Evolutionary conservation across 257 asterid species (phyloP), one percentile per base, ranked within the genome.

Genomic region (Penstemon newberryi): DNA sequence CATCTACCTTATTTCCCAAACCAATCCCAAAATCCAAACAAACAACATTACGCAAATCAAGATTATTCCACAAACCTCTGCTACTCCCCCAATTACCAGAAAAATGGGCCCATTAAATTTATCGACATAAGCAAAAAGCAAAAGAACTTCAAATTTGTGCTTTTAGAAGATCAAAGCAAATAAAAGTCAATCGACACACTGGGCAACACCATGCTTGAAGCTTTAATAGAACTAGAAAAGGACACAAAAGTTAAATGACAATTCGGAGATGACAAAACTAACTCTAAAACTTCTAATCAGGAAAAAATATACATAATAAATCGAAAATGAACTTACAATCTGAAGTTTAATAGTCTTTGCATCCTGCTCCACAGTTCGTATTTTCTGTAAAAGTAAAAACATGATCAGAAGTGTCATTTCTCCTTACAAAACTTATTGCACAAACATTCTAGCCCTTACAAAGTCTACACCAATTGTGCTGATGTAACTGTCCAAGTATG

Each of bases 331-430:
- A 67, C 63, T 75, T 79, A 90, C 96, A 63, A 90, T 90, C 78
- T 90, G 96, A 84, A 87, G 95, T 74, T 90, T 90, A 74, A 90
- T 87, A 59, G 95, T 84, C 78, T 84, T 84, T 51, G 84, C 86
- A 74, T 84, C 89, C 76, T 84, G 89, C 78, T 84, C 89, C 80
- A 84, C 89, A 1, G 89, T 84, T 25, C 89, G 86, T 54, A 84
- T 84, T 84, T 84, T 84, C 89, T 84, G 85, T 69, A 76, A 0
- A 65, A 53, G 49, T 13, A 69, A 71, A 64, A 47, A 60, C 36
- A 58, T 4, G 66, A 56, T 81, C 70, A 78, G 71, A 65, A 54
- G 18, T 38, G 56, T 46, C 43, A 72, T 56, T 66, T 40, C 37
- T 63, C 51, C 19, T 45, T 39, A 44, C 45, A 45, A 66, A 62